Conservation (phyloP, 2,329 filamentous ascomycete genomes). For the Stylonectria norvegica region DNA sequence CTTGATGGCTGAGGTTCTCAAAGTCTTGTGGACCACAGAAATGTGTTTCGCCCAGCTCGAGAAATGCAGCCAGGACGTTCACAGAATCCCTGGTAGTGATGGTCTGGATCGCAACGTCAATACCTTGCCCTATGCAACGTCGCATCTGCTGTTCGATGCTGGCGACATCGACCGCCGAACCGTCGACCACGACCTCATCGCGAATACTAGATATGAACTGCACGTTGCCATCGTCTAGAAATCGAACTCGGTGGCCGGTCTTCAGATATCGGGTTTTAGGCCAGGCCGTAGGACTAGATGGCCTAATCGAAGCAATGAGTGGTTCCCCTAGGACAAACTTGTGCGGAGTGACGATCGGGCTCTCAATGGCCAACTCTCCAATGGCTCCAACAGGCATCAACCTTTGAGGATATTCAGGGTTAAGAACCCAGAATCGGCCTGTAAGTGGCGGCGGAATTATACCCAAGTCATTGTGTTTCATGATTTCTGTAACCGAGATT, state of each 20-base stretch:
- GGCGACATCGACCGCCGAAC: slow-evolving; percentile 39
- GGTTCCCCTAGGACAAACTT: slow-evolving; percentile 28
- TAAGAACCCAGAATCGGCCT: slow-evolving; percentile 52
- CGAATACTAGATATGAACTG: slow-evolving; percentile 45
- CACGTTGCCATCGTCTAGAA: slow-evolving; percentile 46
- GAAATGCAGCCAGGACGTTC: slow-evolving; percentile 45
- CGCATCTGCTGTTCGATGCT: slow-evolving; percentile 48
- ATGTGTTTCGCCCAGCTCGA: slow-evolving; percentile 44
- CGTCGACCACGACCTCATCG: slow-evolving; percentile 40
- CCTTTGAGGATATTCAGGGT: slow-evolving; percentile 47
- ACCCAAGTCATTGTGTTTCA: slow-evolving; percentile 33
- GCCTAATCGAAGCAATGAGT: background rate
- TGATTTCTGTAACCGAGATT: slow-evolving; percentile 46
- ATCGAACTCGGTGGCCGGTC: slow-evolving; percentile 49
- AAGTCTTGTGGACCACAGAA: slow-evolving; percentile 39
- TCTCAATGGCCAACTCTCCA: slow-evolving; percentile 60
- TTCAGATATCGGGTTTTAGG: slow-evolving; percentile 41
- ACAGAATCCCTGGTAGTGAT: slow-evolving; percentile 43
- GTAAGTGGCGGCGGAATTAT: slow-evolving; percentile 47
- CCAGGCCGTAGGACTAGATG: background rate
- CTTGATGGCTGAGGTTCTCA: slow-evolving; percentile 35
- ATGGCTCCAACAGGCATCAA: slow-evolving; percentile 52
- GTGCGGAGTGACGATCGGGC: slow-evolving; percentile 36
- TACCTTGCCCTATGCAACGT: slow-evolving; percentile 42
- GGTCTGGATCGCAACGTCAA: slow-evolving; percentile 49